phyloP scores from a whole-genome alignment of 805 yeast species.

The Starmerella stellata region DNA sequence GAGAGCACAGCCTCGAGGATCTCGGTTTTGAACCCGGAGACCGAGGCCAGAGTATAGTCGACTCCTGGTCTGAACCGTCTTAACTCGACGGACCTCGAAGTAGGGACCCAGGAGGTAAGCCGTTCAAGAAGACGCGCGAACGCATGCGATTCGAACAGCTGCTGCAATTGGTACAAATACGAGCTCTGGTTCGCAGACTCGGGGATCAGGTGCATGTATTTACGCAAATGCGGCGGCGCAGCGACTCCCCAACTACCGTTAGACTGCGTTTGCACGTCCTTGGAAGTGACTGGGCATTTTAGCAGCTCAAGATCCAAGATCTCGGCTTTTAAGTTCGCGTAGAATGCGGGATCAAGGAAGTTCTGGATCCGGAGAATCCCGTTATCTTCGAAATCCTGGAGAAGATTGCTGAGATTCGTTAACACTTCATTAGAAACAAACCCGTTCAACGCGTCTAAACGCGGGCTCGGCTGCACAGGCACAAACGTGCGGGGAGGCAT shows the following conservation, averaged over 20 bases:
- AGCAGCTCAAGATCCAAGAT: slow-evolving; percentile 37
- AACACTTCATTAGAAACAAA: slow-evolving; percentile 42
- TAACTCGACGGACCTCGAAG: slow-evolving; percentile 49
- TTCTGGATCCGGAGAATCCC: slow-evolving; percentile 50
- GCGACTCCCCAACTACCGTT: slow-evolving; percentile 95
- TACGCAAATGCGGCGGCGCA: slow-evolving; percentile 82
- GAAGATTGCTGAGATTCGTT: slow-evolving; percentile 27
- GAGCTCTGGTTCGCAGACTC: slow-evolving; percentile 18
- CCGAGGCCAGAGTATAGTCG: slow-evolving; percentile 81
- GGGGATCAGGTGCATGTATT: slow-evolving; percentile 58
- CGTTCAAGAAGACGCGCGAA: slow-evolving; percentile 52
- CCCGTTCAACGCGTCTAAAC: slow-evolving; percentile 29
- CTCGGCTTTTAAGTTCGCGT: slow-evolving; percentile 29
- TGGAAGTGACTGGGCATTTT: slow-evolving; percentile 8
- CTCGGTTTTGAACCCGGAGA: slow-evolving; percentile 28
- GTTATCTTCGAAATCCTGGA: slow-evolving; percentile 40
- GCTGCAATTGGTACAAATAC: slow-evolving; percentile 27
- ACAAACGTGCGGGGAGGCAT: slow-evolving; percentile 40
- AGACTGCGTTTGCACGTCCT: slow-evolving; percentile 28
- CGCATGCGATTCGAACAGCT: slow-evolving; percentile 40
- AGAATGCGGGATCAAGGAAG: slow-evolving; percentile 41
- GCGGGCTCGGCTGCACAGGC: slow-evolving; percentile 25
- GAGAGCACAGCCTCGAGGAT: slow-evolving; percentile 64
- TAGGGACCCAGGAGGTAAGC: slow-evolving; percentile 41
- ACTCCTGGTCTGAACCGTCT: slow-evolving; percentile 89